Conservation (phyloP, 2,329 filamentous ascomycete species). For the Ascocoryne sarcoides region DNA sequence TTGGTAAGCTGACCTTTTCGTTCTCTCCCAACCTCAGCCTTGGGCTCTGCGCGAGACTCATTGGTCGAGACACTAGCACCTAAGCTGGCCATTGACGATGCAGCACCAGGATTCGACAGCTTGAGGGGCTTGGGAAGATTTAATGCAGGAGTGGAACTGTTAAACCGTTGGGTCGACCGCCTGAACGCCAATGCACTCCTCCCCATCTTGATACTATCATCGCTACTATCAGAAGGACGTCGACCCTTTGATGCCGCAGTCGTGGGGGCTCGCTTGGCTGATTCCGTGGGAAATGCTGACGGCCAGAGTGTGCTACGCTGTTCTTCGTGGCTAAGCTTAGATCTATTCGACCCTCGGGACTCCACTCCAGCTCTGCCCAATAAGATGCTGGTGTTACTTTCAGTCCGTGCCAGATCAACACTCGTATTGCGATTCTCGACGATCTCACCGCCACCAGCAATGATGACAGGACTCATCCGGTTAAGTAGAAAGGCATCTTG, state of each 20-base stretch:
- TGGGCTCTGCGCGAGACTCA: constrained; percentile 39
- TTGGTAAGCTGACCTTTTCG: constrained; percentile 16
- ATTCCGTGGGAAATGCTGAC: constrained; percentile 40
- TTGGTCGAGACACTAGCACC: constrained; percentile 50
- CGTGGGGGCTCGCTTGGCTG: constrained; percentile 11
- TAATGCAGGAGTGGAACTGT: constrained; percentile 36
- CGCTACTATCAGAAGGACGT: constrained; percentile 45
- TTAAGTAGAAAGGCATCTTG: constrained; percentile 51
- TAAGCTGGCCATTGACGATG: constrained; percentile 46
- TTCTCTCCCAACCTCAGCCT: constrained; percentile 30
- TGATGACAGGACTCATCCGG: constrained; percentile 57
- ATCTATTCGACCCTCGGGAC: constrained; percentile 30
- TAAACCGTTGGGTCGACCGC: constrained; percentile 45
- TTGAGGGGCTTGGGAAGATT: constrained; percentile 46
- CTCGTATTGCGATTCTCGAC: constrained; percentile 51
- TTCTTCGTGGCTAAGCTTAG: constrained; percentile 30
- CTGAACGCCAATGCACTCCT: constrained; percentile 46
- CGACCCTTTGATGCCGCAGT: constrained; percentile 14
- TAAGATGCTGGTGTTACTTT: constrained; percentile 41
- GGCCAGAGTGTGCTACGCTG: constrained; percentile 43
- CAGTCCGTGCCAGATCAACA: constrained; percentile 38
- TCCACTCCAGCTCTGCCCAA: constrained; percentile 36
- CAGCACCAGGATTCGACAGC: constrained; percentile 32
- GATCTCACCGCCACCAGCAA: constrained; percentile 51
- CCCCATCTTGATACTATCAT: constrained; percentile 45